These are phyloP conservation scores for Filosporella fistucella DNA, from an alignment of 495 filamentous ascomycete genomes.

Conservation along the genomic window DNA sequence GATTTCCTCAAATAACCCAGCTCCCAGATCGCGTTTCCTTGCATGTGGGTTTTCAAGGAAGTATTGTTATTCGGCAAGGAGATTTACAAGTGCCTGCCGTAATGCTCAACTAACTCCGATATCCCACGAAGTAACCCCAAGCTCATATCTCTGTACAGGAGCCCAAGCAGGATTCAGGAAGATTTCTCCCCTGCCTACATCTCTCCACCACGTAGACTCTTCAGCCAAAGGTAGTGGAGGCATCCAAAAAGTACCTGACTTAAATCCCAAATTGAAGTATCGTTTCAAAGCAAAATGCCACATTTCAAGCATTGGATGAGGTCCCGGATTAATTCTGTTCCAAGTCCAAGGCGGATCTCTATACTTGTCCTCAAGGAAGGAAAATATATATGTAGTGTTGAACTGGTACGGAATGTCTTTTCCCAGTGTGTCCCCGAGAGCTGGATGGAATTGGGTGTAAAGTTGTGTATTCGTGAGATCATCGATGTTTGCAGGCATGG, in stretches of 20 bases:
- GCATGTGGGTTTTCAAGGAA: too few species aligned
- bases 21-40: too few species aligned
- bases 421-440: slow-evolving; percentile 2
- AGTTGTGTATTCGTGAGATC: slow-evolving; percentile 5
- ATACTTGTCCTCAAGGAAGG: slow-evolving; percentile 1
- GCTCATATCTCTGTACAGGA: slow-evolving; percentile 7
- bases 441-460: slow-evolving; percentile 3
- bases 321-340: slow-evolving; percentile 4
- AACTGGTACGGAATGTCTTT: slow-evolving; percentile 6
- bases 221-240: neutral
- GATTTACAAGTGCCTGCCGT: too few species aligned
- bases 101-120: neutral
- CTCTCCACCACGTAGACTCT: slow-evolving; percentile 8
- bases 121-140: slow-evolving; percentile 7
- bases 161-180: slow-evolving; percentile 10
- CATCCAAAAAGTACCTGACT: slow-evolving; percentile 9
- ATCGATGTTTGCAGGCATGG: slow-evolving; percentile 9
- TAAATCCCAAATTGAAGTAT: slow-evolving; percentile 12
- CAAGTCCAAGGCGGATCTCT: neutral
- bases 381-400: neutral
- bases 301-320: slow-evolving; percentile 8
- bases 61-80: too few species aligned
- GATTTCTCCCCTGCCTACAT: slow-evolving; percentile 6
- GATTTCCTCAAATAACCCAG: too few species aligned
- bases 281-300: slow-evolving; percentile 9